Evolutionary conservation across 2,329 filamentous ascomycete genomes (phyloP).

Genomic region (Stemphylium vesicarium): DNA sequence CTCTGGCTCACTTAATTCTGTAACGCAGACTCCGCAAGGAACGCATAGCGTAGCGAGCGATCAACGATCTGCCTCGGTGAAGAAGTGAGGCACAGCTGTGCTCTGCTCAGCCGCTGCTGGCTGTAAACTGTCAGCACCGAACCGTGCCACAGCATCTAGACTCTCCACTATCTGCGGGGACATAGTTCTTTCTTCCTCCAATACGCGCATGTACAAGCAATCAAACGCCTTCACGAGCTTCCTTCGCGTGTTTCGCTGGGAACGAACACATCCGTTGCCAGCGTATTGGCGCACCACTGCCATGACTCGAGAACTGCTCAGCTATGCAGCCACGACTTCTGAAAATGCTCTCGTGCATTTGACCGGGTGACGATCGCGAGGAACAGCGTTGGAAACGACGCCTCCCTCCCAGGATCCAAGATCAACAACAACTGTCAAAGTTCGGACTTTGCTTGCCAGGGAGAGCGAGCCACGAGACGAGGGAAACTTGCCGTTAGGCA

Average conservation of each 20-base stretch:
- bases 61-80: slow-evolving; percentile 23
- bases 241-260: slow-evolving; percentile 7
- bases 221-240: slow-evolving; percentile 8
- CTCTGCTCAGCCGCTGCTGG: neutral
- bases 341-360: slow-evolving; percentile 21
- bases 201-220: slow-evolving; percentile 14
- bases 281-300: neutral
- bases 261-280: neutral
- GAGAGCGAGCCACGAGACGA: slow-evolving; percentile 2
- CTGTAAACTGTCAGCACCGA: slow-evolving; percentile 4
- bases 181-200: slow-evolving; percentile 24
- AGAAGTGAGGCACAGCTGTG: slow-evolving; percentile 14
- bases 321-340: slow-evolving; percentile 21
- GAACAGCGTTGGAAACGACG: slow-evolving; percentile 1
- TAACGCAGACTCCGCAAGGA: neutral
- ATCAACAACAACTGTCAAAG: neutral
- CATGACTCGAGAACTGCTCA: slow-evolving; percentile 2
- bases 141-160: slow-evolving; percentile 13
- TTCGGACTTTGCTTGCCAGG: neutral
- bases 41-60: slow-evolving; percentile 8
- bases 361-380: slow-evolving; percentile 17
- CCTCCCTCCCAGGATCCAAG: neutral
- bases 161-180: slow-evolving; percentile 10
- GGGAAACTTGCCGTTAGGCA: slow-evolving; percentile 10
- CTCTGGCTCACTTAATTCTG: slow-evolving; percentile 16